Evolutionary conservation across 768 basidiomycete genomes (phyloP), one percentile per base, ranked within the genome.

Genomic region (Mycena chlorophos): DNA sequence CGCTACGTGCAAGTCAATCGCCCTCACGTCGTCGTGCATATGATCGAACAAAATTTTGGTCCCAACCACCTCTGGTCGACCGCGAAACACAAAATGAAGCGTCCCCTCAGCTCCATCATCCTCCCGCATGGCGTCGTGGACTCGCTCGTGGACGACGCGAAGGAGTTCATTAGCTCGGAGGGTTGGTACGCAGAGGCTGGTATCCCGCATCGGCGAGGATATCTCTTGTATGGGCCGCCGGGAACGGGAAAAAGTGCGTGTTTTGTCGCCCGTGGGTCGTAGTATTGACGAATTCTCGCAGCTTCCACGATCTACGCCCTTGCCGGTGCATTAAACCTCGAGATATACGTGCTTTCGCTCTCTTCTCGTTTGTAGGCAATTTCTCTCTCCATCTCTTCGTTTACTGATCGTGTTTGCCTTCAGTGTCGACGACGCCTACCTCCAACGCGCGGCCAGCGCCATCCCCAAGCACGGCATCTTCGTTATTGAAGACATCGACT

Each of bases 291-390:
- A 43, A 78, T 79, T 56, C 64, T 6, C 13, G 1, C 38, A 67
- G 66, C 57, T 5, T 67, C 63, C 30, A 61, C 60, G 23, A 61
- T 61, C 26, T 70, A 71, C 51, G 68, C 71, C 0, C 55, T 71
- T 37, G 60, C 60, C 1, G 60, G 60, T 8, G 83, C 84, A 58
- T 71, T 88, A 22, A 75, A 78, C 5, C 73, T 88, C 29, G 84
- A 87, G 66, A 86, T 88, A 54, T 88, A 86, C 64, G 58, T 65
- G 0, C 58, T 74, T 14, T 68, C 69, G 4, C 55, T 74, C 1
- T 61, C 71, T 4, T 61, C 67, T 12, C 54, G 60, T 30, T 67
- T 64, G 70, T 69, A 31, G 12, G 67, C 54, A 28, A 25, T 46
- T 26, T 16, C 37, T 23, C 5, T 28, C 27, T n/a, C 17, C 13